A percentile compares a stretch with the other conserved stretches of the same genome.
phyloP scores from a whole-genome alignment of 2,329 filamentous ascomycete species.

The Apiospora phragmitis region DNA sequence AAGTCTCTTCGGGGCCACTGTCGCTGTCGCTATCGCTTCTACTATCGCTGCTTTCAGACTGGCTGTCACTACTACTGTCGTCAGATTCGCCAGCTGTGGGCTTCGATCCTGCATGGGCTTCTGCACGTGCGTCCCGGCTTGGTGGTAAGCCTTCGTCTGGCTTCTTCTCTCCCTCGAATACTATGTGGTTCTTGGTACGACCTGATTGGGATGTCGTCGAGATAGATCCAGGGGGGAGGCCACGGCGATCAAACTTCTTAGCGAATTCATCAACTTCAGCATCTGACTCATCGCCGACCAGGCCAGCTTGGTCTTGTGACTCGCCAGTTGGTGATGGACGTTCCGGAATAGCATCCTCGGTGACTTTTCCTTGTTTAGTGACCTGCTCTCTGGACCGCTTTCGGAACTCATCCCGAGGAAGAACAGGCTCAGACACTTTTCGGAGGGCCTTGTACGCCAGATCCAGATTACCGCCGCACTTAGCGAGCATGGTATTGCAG shows the following conservation, averaged over 20 bases:
- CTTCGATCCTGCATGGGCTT: neutral
- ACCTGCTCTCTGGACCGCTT: neutral
- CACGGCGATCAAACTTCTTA: slow-evolving; percentile 37
- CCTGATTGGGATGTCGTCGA: slow-evolving; percentile 27
- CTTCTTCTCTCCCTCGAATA: slow-evolving; percentile 21
- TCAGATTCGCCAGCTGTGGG: neutral
- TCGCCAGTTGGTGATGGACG: neutral
- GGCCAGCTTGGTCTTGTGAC: neutral
- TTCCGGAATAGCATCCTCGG: neutral
- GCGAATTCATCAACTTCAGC: slow-evolving; percentile 26
- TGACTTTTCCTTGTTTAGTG: neutral
- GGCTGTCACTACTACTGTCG: slow-evolving; percentile 5
- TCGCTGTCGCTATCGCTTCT: slow-evolving; percentile 26
- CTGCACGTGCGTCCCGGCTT: slow-evolving; percentile 20
- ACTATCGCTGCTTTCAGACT: slow-evolving; percentile 15
- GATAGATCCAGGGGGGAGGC: slow-evolving; percentile 41
- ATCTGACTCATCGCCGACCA: slow-evolving; percentile 27
- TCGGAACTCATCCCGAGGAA: neutral
- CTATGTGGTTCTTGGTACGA: slow-evolving; percentile 21
- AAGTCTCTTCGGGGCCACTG: slow-evolving; percentile 26
- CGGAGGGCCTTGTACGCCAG: neutral
- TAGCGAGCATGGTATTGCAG: neutral
- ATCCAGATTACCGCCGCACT: neutral
- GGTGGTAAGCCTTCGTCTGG: slow-evolving; percentile 11
- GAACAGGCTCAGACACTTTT: neutral